Evolutionary conservation across 352 stramenopile genomes (phyloP), one percentile per base, ranked within the genome.

Genomic region (Pythium rishiriense): DNA sequence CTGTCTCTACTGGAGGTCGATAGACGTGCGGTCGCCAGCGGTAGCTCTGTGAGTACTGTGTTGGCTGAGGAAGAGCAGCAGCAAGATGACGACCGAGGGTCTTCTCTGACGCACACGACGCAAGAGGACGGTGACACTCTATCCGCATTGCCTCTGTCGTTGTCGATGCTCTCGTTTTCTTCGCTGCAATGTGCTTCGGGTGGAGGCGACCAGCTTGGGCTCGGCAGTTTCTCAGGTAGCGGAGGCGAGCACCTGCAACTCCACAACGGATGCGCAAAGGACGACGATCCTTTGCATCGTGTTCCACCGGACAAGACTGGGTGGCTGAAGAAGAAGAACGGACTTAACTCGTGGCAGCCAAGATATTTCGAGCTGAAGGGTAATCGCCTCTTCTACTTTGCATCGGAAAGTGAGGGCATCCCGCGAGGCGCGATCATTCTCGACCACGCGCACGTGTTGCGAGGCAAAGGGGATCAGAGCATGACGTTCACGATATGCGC

Each of bases 311-410:
- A 88, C 62, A 91, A 90, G 60, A 89, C 76, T 2, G 83, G 83
- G 7, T 92, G 85, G 81, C 77, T 91, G 19, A 89, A 90, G 66
- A 94, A 92, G 68, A 87, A 88, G 47, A 88, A 79, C 29, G 85
- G 85, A n/a, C 62, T 91, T 14, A 90, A 85, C 39, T 75, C 85
- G 26, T 92, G 81, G 85, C 83, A 94, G 39, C 68, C 75, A 45
- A 79, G 85, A 19, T 94, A 88, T 68, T 94, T 92, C 53, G 85
- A 94, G 62, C 75, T 92, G 29, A 91, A 92, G 50, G 83, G 85
- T 28, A 91, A 90, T 46, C 81, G 83, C 0, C 49, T 94, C 22
- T 94, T 89, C 64, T 94, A 91, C 66, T 93, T 91, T 52, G 73
- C 76, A 26, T 86, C 66, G 59, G 83, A 92, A 56, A 87, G 69